These are phyloP conservation scores for Penicillium sp. DNA, from an alignment of 2,329 filamentous ascomycete species.

Conservation along the genomic window DNA sequence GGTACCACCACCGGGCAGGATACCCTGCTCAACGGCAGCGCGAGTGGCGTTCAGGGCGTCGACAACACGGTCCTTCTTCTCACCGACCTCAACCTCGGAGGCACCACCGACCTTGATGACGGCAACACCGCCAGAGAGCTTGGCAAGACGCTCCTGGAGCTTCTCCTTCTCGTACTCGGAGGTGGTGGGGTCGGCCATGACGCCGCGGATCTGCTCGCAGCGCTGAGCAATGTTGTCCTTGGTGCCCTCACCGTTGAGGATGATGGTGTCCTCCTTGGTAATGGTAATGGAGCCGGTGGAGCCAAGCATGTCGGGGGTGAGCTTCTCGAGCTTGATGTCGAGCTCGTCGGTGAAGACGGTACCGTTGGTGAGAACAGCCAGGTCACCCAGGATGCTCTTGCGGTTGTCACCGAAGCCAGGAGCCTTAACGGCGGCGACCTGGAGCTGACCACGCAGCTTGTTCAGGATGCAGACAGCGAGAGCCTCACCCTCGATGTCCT, in stretches of 20 bases:
- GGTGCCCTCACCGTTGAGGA: constrained; percentile 92
- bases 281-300: constrained; percentile 98
- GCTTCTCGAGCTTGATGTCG: constrained; percentile 98
- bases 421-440: constrained; percentile 97
- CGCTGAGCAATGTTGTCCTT: constrained; percentile 91
- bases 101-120: constrained; percentile 98
- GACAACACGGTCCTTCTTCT: constrained; percentile 99
- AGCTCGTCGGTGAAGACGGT: constrained; percentile 98
- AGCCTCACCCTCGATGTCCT: constrained; percentile 98
- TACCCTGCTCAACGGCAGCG: constrained; percentile 97
- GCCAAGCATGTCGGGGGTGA: constrained; percentile 89
- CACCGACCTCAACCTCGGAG: constrained; percentile 96
- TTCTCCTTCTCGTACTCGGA: constrained; percentile 99
- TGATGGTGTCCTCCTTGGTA: constrained; percentile 99
- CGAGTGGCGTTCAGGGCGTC: constrained; percentile 97
- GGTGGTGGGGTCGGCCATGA: constrained; percentile 87
- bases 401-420: constrained; percentile 99
- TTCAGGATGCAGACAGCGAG: constrained; percentile 98
- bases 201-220: constrained; percentile 97
- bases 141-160: constrained; percentile 98
- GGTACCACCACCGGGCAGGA: constrained; percentile 96
- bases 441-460: constrained; percentile 99
- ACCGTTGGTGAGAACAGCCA: constrained; percentile 91
- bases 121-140: constrained; percentile 97
- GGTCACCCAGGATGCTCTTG: constrained; percentile 97